Percentiles rank a stretch among this genome's conserved stretches.
Conservation (phyloP, 805 yeast species). For the Candida alai region DNA sequence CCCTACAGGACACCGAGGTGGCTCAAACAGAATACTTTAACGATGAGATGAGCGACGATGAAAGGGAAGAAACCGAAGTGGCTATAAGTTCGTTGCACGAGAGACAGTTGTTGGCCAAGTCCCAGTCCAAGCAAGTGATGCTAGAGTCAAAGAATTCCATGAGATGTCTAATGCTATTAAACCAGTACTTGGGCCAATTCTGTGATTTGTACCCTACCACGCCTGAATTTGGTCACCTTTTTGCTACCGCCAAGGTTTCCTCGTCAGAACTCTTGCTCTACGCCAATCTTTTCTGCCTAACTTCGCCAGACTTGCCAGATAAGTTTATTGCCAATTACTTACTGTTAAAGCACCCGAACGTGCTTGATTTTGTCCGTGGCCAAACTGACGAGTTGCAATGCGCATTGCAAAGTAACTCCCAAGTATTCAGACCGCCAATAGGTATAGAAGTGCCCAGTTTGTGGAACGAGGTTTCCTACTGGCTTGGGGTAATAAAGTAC, state of each 20-base stretch:
- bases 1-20: constrained; percentile 10
- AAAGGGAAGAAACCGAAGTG: constrained; percentile 14
- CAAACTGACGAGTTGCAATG: constrained; percentile 11
- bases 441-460: constrained; percentile 32
- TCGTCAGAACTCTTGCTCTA: constrained; percentile 36
- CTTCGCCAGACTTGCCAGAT: constrained; percentile 36
- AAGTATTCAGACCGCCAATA: constrained; percentile 19
- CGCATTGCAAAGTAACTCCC: constrained; percentile 9
- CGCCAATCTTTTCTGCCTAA: constrained; percentile 34
- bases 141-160: constrained; percentile 32
- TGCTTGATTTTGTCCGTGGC: constrained; percentile 14
- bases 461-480: constrained; percentile 28
- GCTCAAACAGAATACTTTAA: constrained; percentile 30
- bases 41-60: constrained; percentile 15
- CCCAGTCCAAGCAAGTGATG: constrained; percentile 26
- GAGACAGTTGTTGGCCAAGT: constrained; percentile 28
- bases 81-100: constrained; percentile 40
- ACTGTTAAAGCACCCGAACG: constrained; percentile 24
- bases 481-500: constrained; percentile 12
- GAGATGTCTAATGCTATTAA: constrained; percentile 26
- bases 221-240: constrained; percentile 6
- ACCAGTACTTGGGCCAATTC: constrained; percentile 17
- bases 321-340: constrained; percentile 36
- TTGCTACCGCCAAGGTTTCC: constrained; percentile 11
- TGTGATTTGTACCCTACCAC: constrained; percentile 8